These are phyloP conservation scores for Calocybe indica DNA, from an alignment of 768 basidiomycete genomes.

Conservation along the genomic window DNA sequence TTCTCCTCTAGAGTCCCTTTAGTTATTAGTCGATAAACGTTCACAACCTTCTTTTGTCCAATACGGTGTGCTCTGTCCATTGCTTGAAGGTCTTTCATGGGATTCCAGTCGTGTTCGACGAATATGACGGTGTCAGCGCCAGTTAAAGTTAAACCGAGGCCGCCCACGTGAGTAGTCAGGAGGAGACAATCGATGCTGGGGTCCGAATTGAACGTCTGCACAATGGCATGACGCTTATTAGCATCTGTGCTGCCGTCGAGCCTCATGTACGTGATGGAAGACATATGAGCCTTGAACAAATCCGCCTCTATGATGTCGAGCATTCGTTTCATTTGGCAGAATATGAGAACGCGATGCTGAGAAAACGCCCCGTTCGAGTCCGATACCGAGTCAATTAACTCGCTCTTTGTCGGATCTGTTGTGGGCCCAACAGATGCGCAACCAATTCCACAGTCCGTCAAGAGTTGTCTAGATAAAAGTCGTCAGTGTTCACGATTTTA, in stretches of 20 bases:
- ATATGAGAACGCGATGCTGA: constrained; percentile 97
- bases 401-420: constrained; percentile 59
- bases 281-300: constrained; percentile 89
- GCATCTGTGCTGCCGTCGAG: constrained; percentile 91
- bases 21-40: constrained; percentile 95
- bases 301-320: constrained; percentile 94
- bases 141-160: constrained; percentile 90
- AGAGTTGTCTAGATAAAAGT: constrained; percentile 64
- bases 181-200: constrained; percentile 96
- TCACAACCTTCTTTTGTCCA: constrained; percentile 98
- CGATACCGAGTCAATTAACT: constrained; percentile 54
- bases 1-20: constrained; percentile 98
- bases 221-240: constrained; percentile 91
- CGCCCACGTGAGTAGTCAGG: constrained; percentile 95
- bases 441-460: constrained; percentile 94
- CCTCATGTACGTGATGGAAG: constrained; percentile 96
- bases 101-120: constrained; percentile 99
- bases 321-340: constrained; percentile 99
- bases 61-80: constrained; percentile 99
- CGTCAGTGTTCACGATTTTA: constrained; percentile 2
- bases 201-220: constrained; percentile 97
- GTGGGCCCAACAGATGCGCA: constrained; percentile 25
- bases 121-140: constrained; percentile 99
- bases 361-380: constrained; percentile 62
- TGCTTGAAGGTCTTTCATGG: constrained; percentile 98